Evolutionary conservation across 202 grass and related monocot species (phyloP), one percentile per base, ranked within the genome.

Genomic region (Cymbopogon flexuosus): DNA sequence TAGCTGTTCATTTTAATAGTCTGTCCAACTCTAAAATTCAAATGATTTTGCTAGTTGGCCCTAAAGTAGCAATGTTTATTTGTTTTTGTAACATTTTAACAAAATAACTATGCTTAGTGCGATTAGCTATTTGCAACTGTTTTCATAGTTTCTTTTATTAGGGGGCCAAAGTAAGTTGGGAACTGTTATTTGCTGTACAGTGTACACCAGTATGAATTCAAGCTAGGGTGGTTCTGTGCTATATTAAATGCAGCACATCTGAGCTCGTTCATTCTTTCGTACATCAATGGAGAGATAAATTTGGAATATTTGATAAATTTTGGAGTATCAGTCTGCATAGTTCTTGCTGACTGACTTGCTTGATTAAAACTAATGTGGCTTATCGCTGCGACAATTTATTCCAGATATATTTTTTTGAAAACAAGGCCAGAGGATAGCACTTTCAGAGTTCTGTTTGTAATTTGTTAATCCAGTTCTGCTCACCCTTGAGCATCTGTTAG

Each of bases 231-330:
- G 56, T 19, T 85, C 24, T 54, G 62, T 72, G 45, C 45, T 33
- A 47, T 30, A 77, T 37, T 84, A 56, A 54, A 80, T 65, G 39
- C 60, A 40, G 16, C 58, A 22, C 61, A 68, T 85, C 14, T 49
- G 66, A 46, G 22, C 47, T 64, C 15, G 33, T 83, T 68, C 23
- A 73, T 63, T 86, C 10, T 51, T 79, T 75, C 65, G 24, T 79
- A 8, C 30, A 46, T 71, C 65, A 65, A 64, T 42, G 63, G 71
- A 75, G 54, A 30, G 11, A 23, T 13, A 22, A 21, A 62, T 56
- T 56, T 61, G 40, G 54, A 84, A 27, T 61, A 60, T 74, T 11
- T 62, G 73, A 22, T 16, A 21, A 19, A 61, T 34, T 34, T 56
- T 62, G 41, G 56, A 84, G 29, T 54, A 62, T 70, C 18, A 45